These are phyloP conservation scores for Pleomassaria siparia DNA, from an alignment of 2,329 filamentous ascomycete species.

Conservation along the genomic window DNA sequence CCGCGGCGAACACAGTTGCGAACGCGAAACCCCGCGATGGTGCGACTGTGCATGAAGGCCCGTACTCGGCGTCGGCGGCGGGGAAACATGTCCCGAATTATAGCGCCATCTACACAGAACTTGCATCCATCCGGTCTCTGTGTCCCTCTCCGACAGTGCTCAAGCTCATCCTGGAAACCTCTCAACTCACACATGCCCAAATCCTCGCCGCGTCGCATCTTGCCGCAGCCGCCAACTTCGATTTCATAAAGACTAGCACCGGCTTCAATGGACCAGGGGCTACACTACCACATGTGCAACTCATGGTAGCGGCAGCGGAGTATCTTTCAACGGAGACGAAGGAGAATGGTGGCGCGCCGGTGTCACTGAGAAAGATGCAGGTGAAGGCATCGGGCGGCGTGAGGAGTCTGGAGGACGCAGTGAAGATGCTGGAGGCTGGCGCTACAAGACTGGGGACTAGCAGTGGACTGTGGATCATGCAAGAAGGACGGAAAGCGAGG, in stretches of 20 bases:
- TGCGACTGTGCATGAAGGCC: slow-evolving; percentile 12
- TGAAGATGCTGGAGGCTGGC: slow-evolving; percentile 58
- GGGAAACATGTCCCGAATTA: slow-evolving; percentile 46
- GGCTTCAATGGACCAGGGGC: slow-evolving; percentile 61
- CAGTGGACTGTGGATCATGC: slow-evolving; percentile 57
- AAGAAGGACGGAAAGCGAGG: slow-evolving; percentile 41
- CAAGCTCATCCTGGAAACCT: slow-evolving; percentile 63
- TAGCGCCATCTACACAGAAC: slow-evolving; percentile 54
- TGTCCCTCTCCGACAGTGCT: slow-evolving; percentile 46
- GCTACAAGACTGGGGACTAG: slow-evolving; percentile 60
- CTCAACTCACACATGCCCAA: slow-evolving; percentile 51
- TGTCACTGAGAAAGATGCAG: slow-evolving; percentile 43
- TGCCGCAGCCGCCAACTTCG: slow-evolving; percentile 54
- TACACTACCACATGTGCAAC: slow-evolving; percentile 52
- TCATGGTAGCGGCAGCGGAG: slow-evolving; percentile 56
- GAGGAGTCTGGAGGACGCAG: slow-evolving; percentile 52
- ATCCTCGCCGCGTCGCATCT: slow-evolving; percentile 58
- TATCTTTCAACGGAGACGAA: slow-evolving; percentile 40
- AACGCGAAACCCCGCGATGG: slow-evolving; percentile 20
- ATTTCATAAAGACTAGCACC: slow-evolving; percentile 64
- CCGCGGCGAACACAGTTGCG: slow-evolving; percentile 34
- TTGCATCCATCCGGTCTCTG: slow-evolving; percentile 54
- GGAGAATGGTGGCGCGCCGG: slow-evolving; percentile 18
- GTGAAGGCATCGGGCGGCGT: slow-evolving; percentile 64
- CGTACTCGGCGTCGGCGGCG: slow-evolving; percentile 23